Conservation (phyloP, 257 asterid species). For the Primulina tabacum region DNA sequence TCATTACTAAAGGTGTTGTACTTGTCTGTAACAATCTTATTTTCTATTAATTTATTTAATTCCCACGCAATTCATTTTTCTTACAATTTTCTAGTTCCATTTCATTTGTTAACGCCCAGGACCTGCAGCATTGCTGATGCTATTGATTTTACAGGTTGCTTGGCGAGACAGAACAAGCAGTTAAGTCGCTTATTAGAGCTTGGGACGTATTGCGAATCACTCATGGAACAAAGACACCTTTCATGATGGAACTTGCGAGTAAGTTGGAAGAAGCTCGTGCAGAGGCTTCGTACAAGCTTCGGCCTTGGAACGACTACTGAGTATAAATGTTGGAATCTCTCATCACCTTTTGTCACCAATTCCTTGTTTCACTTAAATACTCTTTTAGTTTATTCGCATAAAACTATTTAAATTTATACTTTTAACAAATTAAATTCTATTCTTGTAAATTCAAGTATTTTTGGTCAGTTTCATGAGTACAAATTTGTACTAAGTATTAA, state of each 20-base stretch:
- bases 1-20: background rate
- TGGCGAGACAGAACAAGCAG: constrained; percentile 64
- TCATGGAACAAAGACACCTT: constrained; percentile 60
- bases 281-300: constrained; percentile 57
- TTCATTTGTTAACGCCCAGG: background rate
- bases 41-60: background rate
- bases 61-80: background rate
- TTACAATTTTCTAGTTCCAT: background rate
- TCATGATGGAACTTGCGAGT: constrained; percentile 56
- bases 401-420: too few relatives aligned
- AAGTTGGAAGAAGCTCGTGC: constrained; percentile 90
- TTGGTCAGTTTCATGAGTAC: too few relatives aligned
- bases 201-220: constrained; percentile 58
- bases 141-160: constrained; percentile 51
- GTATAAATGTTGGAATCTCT: background rate
- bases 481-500: too few relatives aligned
- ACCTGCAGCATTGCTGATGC: constrained; percentile 1
- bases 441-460: too few relatives aligned
- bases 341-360: too few relatives aligned
- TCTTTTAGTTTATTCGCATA: too few relatives aligned
- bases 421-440: too few relatives aligned
- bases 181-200: constrained; percentile 66
- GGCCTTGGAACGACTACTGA: constrained; percentile 28
- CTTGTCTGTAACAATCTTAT: background rate
- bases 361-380: too few relatives aligned